Percentiles rank a stretch among this genome's conserved stretches.
phyloP scores from a whole-genome alignment of 306 rosid species.

The Castanea sativa region DNA sequence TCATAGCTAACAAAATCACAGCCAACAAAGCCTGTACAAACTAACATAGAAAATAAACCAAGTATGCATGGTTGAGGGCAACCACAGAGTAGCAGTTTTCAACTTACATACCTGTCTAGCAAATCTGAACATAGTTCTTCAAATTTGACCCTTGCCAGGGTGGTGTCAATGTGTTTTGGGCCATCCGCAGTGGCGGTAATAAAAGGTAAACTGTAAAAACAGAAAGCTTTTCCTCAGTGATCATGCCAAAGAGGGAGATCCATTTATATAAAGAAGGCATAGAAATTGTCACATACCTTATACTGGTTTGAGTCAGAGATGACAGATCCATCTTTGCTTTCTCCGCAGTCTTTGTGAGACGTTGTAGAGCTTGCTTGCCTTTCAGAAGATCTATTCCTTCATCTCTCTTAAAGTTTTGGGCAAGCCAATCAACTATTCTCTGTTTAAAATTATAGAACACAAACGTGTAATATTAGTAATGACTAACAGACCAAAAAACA shows the following conservation, averaged over 20 bases:
- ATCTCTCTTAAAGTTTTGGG: constrained; percentile 64
- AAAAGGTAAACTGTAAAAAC: constrained; percentile 72
- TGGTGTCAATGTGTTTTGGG: constrained; percentile 92
- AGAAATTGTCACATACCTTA: constrained; percentile 44
- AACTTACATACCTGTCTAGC: constrained; percentile 67
- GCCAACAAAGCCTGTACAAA: too few relatives aligned
- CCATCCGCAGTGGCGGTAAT: constrained; percentile 96
- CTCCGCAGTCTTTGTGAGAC: constrained; percentile 94
- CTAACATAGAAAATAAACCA: too few relatives aligned
- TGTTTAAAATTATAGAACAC: constrained; percentile 18
- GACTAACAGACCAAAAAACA: background rate
- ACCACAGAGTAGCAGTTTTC: background rate
- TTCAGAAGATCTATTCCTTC: constrained; percentile 89
- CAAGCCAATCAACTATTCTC: constrained; percentile 96
- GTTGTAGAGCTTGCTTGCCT: constrained; percentile 97
- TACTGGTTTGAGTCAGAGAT: constrained; percentile 84
- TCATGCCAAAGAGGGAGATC: background rate
- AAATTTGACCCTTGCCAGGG: constrained; percentile 83
- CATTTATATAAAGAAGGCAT: background rate
- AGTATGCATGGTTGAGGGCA: background rate
- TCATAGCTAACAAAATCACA: too few relatives aligned
- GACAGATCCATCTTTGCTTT: constrained; percentile 97
- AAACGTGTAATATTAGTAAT: background rate
- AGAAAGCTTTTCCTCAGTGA: background rate
- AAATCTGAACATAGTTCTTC: constrained; percentile 93